Percentiles rank a stretch among this genome's conserved stretches.
phyloP scores from a whole-genome alignment of 2,329 filamentous ascomycete genomes.

The Fusarium marasasianum region DNA sequence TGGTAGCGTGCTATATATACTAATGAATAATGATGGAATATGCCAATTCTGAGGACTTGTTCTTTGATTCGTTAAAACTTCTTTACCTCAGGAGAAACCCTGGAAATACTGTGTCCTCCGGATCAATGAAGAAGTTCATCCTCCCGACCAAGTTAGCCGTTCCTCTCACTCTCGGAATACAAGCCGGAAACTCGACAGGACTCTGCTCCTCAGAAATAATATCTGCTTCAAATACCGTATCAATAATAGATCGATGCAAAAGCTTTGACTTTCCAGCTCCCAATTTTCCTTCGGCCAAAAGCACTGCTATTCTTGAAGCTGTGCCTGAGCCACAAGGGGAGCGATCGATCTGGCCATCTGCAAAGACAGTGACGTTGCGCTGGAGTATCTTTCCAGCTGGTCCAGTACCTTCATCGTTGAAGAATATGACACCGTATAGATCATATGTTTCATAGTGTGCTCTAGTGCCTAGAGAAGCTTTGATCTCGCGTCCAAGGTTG shows the following conservation, averaged over 20 bases:
- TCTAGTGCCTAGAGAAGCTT: constrained; percentile 3
- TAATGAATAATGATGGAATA: constrained; percentile 11
- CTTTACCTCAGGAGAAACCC: constrained; percentile 16
- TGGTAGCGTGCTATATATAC: not conserved
- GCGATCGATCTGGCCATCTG: constrained; percentile 41
- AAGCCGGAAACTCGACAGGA: constrained; percentile 25
- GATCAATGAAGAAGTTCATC: constrained; percentile 36
- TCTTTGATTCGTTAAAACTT: accelerated
- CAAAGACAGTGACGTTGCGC: constrained; percentile 39
- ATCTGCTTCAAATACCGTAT: constrained; percentile 16
- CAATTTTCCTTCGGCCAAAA: not conserved
- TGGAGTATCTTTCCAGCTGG: not conserved
- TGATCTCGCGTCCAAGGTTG: constrained; percentile 30
- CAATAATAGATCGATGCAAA: constrained; percentile 23
- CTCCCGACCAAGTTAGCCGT: constrained; percentile 15
- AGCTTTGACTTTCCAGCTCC: not conserved
- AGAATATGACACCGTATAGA: constrained; percentile 28
- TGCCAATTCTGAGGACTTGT: accelerated
- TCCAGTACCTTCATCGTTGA: not conserved
- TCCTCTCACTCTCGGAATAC: constrained; percentile 29
- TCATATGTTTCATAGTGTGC: constrained; percentile 17
- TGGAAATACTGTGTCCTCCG: constrained; percentile 6
- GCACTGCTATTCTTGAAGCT: constrained; percentile 28
- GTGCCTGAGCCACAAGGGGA: constrained; percentile 42
- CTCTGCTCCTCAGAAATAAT: constrained; percentile 15